Base-by-base conservation (phyloP, 2,329 filamentous ascomycete species). In the Botrytis cinerea region DNA sequence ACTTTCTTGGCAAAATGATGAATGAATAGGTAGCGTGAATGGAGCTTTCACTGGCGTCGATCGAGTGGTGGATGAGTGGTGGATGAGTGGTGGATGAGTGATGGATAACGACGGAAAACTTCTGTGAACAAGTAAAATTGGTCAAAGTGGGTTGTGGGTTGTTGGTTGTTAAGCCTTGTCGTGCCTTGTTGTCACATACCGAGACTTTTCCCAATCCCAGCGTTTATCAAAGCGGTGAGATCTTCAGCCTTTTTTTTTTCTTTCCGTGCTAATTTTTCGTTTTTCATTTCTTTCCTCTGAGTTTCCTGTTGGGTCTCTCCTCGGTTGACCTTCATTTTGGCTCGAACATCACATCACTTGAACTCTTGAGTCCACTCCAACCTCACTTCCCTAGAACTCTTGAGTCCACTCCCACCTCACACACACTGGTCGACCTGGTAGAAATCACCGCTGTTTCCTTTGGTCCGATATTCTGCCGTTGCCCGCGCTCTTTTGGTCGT, bases 181-280 rank as follows among this genome's bases (percentile, higher is more conserved):
- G 32, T 35, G 51, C 51, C 51, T 57, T 61, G 59, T 61, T 61
- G 59, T 61, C 59, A 61, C 59, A 35, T 32, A 32, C 32, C 32
- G 32, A 32, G 32, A 32, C 32, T 4, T 32, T 32, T 2, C 32
- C 32, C 32, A 51, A 51, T 54, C 25, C 38, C 38, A 63, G 38
- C 35, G 38, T 32, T 32, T 20, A 68, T 43, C 35, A 68, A 68
- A 38, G 64, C 64, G 64, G 64, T 68, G 48, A 68, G 48, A 54
- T 67, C 22, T 25, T 67, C 32, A 46, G n/a, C 16, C 61, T 32
- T 67, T 20, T 66, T 51, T n/a, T 66, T 4, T 38, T 38, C 51
- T 22, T 3, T 32, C 32, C 32, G n/a, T 43, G 14, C 14, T 14
- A 2, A 14, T 6, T n/a, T 2, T 28, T 4, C 40, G 20, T 12